Evolutionary conservation across 2,329 filamentous ascomycete genomes (phyloP).

Genomic region (Neophaeococcomyces aloes): DNA sequence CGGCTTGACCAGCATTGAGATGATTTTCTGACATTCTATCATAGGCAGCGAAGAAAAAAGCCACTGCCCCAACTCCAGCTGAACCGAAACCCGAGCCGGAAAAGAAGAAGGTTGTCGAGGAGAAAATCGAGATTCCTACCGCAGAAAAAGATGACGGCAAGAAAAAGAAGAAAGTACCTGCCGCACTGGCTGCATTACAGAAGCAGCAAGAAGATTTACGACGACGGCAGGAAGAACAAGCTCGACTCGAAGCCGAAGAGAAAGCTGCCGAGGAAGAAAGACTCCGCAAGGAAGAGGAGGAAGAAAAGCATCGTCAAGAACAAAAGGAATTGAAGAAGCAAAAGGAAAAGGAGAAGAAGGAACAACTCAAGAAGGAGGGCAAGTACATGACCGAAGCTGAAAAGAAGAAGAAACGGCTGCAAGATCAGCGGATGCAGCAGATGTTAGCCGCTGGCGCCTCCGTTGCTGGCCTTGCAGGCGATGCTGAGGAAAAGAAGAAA

Average conservation of each 20-base stretch:
- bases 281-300: slow-evolving; percentile 31
- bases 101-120: slow-evolving; percentile 13
- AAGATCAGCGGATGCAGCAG: slow-evolving; percentile 40
- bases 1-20: slow-evolving; percentile 1
- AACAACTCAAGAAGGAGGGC: slow-evolving; percentile 39
- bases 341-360: slow-evolving; percentile 41
- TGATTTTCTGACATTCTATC: slow-evolving; percentile 1
- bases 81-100: slow-evolving; percentile 46
- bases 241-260: slow-evolving; percentile 31
- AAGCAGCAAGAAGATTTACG: slow-evolving; percentile 39
- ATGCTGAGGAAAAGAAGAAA: slow-evolving; percentile 61
- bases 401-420: slow-evolving; percentile 36
- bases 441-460: slow-evolving; percentile 38
- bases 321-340: slow-evolving; percentile 38
- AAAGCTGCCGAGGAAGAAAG: slow-evolving; percentile 32
- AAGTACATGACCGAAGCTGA: slow-evolving; percentile 41
- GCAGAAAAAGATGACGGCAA: slow-evolving; percentile 66
- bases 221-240: slow-evolving; percentile 37
- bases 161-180: slow-evolving; percentile 83
- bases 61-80: slow-evolving; percentile 37
- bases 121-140: slow-evolving; percentile 35
- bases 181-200: slow-evolving; percentile 40
- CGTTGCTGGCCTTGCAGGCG: slow-evolving; percentile 35
- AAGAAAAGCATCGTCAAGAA: slow-evolving; percentile 38
- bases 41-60: slow-evolving; percentile 77